Evolutionary conservation across 306 rosid species (phyloP).

Genomic region (Begonia fuchsioides): DNA sequence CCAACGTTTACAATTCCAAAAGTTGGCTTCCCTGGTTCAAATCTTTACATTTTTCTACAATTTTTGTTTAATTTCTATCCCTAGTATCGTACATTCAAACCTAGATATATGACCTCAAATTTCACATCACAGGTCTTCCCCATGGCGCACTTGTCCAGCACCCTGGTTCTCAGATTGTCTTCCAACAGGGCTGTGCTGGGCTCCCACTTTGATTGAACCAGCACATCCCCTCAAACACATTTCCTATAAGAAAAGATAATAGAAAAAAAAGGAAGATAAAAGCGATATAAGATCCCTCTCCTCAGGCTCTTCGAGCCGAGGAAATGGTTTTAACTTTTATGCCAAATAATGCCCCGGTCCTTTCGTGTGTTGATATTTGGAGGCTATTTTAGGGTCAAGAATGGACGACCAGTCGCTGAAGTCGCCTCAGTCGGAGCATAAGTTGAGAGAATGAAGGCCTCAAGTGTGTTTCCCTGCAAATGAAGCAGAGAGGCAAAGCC

Average conservation of each 20-base stretch:
- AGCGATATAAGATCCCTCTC: constrained; percentile 17
- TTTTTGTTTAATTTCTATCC: too few species aligned
- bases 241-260: constrained; percentile 6
- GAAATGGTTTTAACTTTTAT: neutral
- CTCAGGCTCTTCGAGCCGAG: constrained; percentile 65
- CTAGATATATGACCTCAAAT: constrained; percentile 12
- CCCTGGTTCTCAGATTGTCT: constrained; percentile 20
- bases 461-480: constrained; percentile 77
- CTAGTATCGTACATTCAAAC: constrained; percentile 33
- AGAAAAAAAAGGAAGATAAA: constrained; percentile 1
- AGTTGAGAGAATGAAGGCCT: constrained; percentile 90
- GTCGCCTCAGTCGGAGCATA: constrained; percentile 52
- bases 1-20: too few species aligned
- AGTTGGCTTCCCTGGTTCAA: constrained; percentile 15
- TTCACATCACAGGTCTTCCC: constrained; percentile 12
- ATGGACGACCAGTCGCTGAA: constrained; percentile 33
- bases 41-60: too few species aligned
- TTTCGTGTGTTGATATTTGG: too few species aligned
- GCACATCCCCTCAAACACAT: constrained; percentile 33
- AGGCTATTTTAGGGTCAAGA: constrained; percentile 6
- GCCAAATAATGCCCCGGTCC: too few species aligned
- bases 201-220: constrained; percentile 75
- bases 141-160: constrained; percentile 56
- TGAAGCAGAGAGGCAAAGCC: constrained; percentile 2
- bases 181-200: constrained; percentile 34